phyloP scores from a whole-genome alignment of 2,329 filamentous ascomycete species.

The Ascochyta fabae region DNA sequence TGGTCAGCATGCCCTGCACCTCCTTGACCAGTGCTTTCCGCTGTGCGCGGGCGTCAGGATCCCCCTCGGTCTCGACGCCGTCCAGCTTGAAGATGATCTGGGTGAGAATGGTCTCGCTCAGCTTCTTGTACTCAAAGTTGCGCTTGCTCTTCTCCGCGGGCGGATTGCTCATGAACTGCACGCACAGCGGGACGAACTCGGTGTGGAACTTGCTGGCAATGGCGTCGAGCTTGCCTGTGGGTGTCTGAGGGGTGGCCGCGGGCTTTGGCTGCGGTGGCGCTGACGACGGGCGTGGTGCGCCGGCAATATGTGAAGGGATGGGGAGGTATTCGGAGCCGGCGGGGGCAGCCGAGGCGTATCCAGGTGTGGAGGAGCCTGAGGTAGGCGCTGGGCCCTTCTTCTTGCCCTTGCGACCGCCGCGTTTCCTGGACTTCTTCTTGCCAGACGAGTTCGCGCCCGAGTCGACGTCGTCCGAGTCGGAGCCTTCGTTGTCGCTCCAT shows the following conservation, averaged over 20 bases:
- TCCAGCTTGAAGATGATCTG: conserved; percentile 80
- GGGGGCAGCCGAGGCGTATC: conserved; percentile 40
- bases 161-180: conserved; percentile 66
- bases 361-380: conserved; percentile 51
- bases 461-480: conserved; percentile 47
- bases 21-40: conserved; percentile 77
- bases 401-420: conserved; percentile 51
- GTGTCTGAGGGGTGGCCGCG: conserved; percentile 40
- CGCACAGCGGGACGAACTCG: conserved; percentile 69
- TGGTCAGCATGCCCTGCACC: conserved; percentile 70
- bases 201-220: conserved; percentile 69
- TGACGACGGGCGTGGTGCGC: conserved; percentile 41
- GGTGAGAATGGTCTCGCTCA: conserved; percentile 78
- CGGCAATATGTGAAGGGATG: conserved; percentile 43
- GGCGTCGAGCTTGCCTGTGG: conserved; percentile 67
- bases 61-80: conserved; percentile 74
- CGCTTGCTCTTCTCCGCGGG: conserved; percentile 67
- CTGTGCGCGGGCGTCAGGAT: conserved; percentile 66
- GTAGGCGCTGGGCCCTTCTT: conserved; percentile 53
- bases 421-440: conserved; percentile 45
- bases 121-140: conserved; percentile 74
- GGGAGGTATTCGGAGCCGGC: conserved; percentile 48
- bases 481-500: conserved; percentile 47
- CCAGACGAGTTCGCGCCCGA: conserved; percentile 35
- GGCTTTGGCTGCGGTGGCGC: conserved; percentile 48